Percentiles rank a stretch among this genome's conserved stretches.
Evolutionary conservation across 805 yeast genomes (phyloP).

Genomic region (Ogataea degrootiae): DNA sequence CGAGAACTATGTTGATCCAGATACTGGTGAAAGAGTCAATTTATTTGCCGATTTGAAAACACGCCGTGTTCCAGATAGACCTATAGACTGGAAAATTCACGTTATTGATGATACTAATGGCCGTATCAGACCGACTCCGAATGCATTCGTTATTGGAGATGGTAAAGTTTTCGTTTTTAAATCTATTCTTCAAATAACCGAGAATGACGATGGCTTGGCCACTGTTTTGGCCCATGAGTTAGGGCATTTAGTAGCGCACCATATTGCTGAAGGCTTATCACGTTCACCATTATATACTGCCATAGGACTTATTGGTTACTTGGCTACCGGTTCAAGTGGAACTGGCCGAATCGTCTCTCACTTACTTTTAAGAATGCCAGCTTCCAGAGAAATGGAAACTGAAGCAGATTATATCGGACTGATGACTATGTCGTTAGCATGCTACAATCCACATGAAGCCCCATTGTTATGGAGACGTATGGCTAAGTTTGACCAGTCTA

Average conservation of each 20-base stretch:
- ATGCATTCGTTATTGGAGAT: conserved; percentile 94
- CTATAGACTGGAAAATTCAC: conserved; percentile 70
- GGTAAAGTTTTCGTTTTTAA: conserved; percentile 92
- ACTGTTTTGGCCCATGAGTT: conserved; percentile 91
- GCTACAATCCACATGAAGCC: conserved; percentile 76
- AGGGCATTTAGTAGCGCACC: conserved; percentile 92
- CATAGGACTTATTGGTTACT: conserved; percentile 55
- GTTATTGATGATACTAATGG: conserved; percentile 59
- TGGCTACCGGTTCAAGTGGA: conserved; percentile 48
- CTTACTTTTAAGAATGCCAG: conserved; percentile 50
- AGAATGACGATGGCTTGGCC: conserved; percentile 88
- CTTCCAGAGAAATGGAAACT: conserved; percentile 88
- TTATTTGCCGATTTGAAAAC: conserved; percentile 22
- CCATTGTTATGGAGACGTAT: conserved; percentile 79
- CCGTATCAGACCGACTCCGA: conserved; percentile 70
- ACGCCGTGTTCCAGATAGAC: conserved; percentile 18
- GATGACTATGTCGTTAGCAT: conserved; percentile 85
- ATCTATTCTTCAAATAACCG: conserved; percentile 71
- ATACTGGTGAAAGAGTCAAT: conserved; percentile 24
- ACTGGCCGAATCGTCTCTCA: conserved; percentile 28
- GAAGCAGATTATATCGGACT: conserved; percentile 96
- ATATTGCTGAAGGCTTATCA: conserved; percentile 78
- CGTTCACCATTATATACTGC: conserved; percentile 65
- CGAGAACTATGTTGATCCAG: conserved; percentile 33
- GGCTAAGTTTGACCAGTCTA: conserved; percentile 45